Base-by-base conservation (phyloP, 2,329 filamentous ascomycete species). In the Fusarium tuaranense region DNA sequence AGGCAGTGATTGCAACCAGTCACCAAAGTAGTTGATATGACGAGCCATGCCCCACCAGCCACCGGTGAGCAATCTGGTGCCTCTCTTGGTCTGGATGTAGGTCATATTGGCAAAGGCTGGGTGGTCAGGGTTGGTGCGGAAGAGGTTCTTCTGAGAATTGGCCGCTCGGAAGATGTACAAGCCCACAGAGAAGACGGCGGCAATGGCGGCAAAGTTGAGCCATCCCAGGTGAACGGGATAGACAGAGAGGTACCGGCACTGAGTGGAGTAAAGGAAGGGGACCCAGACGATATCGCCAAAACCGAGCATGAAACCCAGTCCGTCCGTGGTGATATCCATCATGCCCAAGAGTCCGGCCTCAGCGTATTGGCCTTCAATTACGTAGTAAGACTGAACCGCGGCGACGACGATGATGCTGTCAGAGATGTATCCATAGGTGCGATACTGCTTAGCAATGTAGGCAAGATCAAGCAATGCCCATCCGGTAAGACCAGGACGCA, bases 231-330 rank as follows among this genome's bases (percentile, higher is more conserved):
- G 87, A 12, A 95, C 87, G 0, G 95, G 95, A 81, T 97, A 93
- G 10, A 93, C 88, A 1, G 94, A 89, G 4, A 98, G 91, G 81
- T 98, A 98, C 55, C 94, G 92, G 6, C 92, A 90, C 82, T 97
- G 95, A 22, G 94, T 87, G 20, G 91, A 93, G 86, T 97, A 98
- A 60, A 94, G 88, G 82, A 97, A 97, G 0, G 95, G 95, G 0
- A 98, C 90, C 95, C 95, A 98, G 72, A 92, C 93, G 6, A 98
- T 88, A 79, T 98, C 95, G 58, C 95, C 95, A 80, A 98, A 98
- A 3, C 92, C 87, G 16, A 98, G 89, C 95, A 98, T 98, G 84
- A 94, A 95, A 55, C 95, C 95, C 73, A 98, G 95, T 2, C 95
- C 95, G 78, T 98, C 95, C 51, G 91, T 93, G 60, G 92, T 97